These are phyloP conservation scores for Orychophragmus violaceus DNA, from an alignment of 345 rosid species.

Conservation along the genomic window DNA sequence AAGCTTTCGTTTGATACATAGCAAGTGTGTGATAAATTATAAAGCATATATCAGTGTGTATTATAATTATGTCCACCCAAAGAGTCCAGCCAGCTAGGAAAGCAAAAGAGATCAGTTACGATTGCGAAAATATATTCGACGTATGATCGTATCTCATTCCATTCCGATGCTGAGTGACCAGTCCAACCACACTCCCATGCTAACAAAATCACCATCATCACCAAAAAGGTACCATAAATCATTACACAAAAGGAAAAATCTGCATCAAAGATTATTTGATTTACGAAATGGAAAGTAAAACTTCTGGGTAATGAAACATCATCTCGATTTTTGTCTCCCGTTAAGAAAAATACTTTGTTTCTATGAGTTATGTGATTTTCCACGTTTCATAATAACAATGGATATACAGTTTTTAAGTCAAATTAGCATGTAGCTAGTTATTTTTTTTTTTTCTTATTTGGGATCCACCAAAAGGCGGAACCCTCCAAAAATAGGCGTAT, in stretches of 20 bases:
- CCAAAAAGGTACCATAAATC: constrained; percentile 17
- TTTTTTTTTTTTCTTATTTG: too few relatives aligned
- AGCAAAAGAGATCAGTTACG: constrained; percentile 18
- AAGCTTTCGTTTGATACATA: not conserved
- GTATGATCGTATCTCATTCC: constrained; percentile 33
- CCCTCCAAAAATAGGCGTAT: too few relatives aligned
- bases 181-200: constrained; percentile 33
- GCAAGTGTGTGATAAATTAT: constrained; percentile 1
- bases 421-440: too few relatives aligned
- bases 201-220: constrained; percentile 26
- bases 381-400: too few relatives aligned
- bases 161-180: constrained; percentile 27
- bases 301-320: constrained; percentile 14
- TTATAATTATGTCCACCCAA: constrained; percentile 9
- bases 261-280: not conserved
- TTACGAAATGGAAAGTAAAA: not conserved
- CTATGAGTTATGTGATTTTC: too few relatives aligned
- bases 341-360: not conserved
- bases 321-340: constrained; percentile 16
- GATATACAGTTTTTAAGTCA: too few relatives aligned
- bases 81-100: constrained; percentile 20
- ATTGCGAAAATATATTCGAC: constrained; percentile 27
- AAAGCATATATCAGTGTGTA: not conserved
- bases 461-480: too few relatives aligned
- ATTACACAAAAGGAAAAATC: constrained; percentile 8